These are phyloP conservation scores for Neoarthrinium moseri DNA, from an alignment of 2,329 filamentous ascomycete species.

Conservation along the genomic window DNA sequence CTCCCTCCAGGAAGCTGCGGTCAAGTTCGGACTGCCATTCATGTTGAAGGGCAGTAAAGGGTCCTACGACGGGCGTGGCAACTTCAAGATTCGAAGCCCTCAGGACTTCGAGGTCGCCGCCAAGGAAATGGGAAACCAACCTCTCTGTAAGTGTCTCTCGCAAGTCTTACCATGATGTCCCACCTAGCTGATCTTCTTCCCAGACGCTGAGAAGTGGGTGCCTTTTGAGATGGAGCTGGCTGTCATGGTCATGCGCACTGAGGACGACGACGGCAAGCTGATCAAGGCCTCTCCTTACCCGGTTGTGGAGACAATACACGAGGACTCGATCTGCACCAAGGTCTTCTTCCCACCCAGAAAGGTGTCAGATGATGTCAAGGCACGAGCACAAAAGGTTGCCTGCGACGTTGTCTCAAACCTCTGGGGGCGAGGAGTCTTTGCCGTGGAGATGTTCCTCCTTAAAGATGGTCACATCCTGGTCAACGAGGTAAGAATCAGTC, in stretches of 20 bases:
- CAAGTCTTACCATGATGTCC: too few species aligned
- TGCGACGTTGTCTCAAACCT: conserved; percentile 76
- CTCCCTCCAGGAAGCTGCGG: conserved; percentile 63
- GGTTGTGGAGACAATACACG: conserved; percentile 92
- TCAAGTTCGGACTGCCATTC: conserved; percentile 73
- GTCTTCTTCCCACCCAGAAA: conserved; percentile 82
- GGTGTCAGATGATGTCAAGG: conserved; percentile 58
- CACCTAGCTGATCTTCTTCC: too few species aligned
- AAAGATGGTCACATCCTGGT: conserved; percentile 71
- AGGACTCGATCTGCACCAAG: conserved; percentile 92
- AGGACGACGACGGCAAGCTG: conserved; percentile 1
- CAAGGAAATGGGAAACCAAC: conserved; percentile 65
- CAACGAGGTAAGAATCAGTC: conserved; percentile 56
- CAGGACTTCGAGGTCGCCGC: conserved; percentile 61
- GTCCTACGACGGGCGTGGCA: conserved; percentile 86
- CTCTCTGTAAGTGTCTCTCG: too few species aligned
- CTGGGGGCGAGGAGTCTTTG: conserved; percentile 88
- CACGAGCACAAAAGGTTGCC: conserved; percentile 73
- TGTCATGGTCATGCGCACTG: conserved; percentile 1
- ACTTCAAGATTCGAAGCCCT: conserved; percentile 48
- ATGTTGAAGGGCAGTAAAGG: conserved; percentile 92
- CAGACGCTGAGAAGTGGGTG: conserved; percentile 86
- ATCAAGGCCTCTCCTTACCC: conserved; percentile 5
- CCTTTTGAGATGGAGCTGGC: conserved; percentile 20
- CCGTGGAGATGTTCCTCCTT: conserved; percentile 92